Conservation (phyloP, 768 basidiomycete genomes). For the Panellus pusillus region DNA sequence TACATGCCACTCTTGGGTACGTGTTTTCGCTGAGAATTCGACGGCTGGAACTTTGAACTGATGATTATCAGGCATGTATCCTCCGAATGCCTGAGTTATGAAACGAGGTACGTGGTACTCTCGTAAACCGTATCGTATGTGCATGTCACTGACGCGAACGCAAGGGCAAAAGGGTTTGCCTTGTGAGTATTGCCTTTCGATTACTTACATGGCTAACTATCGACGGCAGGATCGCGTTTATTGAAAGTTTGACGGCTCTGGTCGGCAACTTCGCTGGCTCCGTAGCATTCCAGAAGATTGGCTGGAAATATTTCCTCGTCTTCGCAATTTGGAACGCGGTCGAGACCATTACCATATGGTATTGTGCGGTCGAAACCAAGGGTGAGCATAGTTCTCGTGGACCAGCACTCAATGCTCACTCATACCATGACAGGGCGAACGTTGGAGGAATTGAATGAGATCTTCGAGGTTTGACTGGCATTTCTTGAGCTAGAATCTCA, state of each 20-base stretch:
- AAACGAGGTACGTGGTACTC: not conserved
- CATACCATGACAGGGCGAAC: not conserved
- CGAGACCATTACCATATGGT: slow-evolving; percentile 7
- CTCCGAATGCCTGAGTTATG: slow-evolving; percentile 12
- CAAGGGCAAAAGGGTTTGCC: slow-evolving; percentile 11
- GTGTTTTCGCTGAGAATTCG: not conserved
- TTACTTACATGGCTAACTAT: not conserved
- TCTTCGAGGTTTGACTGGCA: slow-evolving; percentile 9
- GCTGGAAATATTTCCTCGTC: slow-evolving; percentile 15
- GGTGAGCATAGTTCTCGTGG: slow-evolving; percentile 4
- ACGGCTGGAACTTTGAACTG: not conserved
- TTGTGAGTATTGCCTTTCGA: not conserved
- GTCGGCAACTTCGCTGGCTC: slow-evolving; percentile 13
- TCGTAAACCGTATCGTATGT: not conserved
- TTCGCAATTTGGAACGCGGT: slow-evolving; percentile 7
- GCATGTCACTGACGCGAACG: not conserved
- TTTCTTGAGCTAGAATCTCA: too few relatives aligned
- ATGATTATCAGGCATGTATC: slow-evolving; percentile 7
- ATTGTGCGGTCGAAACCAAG: slow-evolving; percentile 15
- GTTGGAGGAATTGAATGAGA: slow-evolving; percentile 16
- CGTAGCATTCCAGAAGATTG: slow-evolving; percentile 11
- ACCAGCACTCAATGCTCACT: not conserved
- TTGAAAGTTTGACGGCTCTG: slow-evolving; percentile 8
- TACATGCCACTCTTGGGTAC: slow-evolving; percentile 14
- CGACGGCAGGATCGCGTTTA: slow-evolving; percentile 1